Percentiles rank a stretch among this genome's conserved stretches.
Evolutionary conservation across 169 alveolate genomes (phyloP).

Genomic region (Plasmodium relictum): DNA sequence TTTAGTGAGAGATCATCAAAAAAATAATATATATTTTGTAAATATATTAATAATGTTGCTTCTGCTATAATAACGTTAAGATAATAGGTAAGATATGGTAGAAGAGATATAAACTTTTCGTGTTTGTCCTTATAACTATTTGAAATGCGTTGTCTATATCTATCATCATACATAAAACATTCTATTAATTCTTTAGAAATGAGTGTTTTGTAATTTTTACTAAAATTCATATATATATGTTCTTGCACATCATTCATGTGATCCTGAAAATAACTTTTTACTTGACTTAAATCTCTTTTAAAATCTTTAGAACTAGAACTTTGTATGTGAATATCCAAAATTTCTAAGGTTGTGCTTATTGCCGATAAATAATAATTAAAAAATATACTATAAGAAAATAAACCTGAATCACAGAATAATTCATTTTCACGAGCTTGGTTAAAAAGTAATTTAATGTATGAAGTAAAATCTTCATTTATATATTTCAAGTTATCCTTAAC

Average conservation of each 20-base stretch:
- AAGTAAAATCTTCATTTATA: conserved; percentile 9
- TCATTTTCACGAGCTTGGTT: conserved; percentile 4
- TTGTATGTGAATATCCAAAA: conserved; percentile 3
- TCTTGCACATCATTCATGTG: neutral
- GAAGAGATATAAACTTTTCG: conserved; percentile 13
- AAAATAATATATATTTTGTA: conserved; percentile 21
- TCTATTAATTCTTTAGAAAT: neutral
- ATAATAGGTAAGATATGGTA: conserved; percentile 11
- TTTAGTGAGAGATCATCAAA: conserved; percentile 2
- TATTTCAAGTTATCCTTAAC: neutral
- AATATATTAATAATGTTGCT: neutral
- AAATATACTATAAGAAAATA: conserved; percentile 28
- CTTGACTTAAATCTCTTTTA: neutral
- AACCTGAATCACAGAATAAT: conserved; percentile 21
- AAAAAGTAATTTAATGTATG: conserved; percentile 9
- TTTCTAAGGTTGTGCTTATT: neutral
- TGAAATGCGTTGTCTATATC: conserved; percentile 1
- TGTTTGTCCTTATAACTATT: conserved; percentile 8
- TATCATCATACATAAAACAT: conserved; percentile 2
- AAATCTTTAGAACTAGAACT: neutral
- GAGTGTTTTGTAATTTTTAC: too few relatives aligned
- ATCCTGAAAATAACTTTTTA: neutral
- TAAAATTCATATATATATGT: too few relatives aligned
- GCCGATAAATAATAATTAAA: conserved; percentile 19
- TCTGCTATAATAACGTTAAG: conserved; percentile 7